Conservation (phyloP, 805 yeast genomes). For the Teunomyces lycoperdinae region DNA sequence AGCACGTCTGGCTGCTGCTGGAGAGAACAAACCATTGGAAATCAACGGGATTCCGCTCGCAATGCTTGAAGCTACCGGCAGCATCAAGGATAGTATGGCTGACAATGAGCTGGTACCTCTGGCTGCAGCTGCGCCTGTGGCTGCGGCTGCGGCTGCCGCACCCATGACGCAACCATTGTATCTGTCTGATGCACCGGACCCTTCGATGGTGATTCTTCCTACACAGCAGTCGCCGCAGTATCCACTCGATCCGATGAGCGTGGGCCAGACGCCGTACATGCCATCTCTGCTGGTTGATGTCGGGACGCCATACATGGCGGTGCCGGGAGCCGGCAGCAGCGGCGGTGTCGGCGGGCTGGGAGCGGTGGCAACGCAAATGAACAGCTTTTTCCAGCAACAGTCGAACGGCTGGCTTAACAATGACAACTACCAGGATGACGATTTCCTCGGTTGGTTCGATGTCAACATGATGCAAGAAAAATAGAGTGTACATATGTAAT, state of each 20-base stretch:
- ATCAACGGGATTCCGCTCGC: conserved; percentile 68
- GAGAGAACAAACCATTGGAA: conserved; percentile 50
- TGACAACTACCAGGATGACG: conserved; percentile 59
- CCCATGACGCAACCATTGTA: neutral
- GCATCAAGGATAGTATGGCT: conserved; percentile 34
- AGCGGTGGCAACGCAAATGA: conserved; percentile 34
- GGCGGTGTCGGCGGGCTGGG: too few species aligned
- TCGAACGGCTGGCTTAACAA: conserved; percentile 84
- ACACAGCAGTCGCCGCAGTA: conserved; percentile 2
- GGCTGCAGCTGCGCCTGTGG: neutral
- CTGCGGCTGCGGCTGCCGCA: neutral
- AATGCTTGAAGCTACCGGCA: conserved; percentile 80
- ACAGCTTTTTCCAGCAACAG: conserved; percentile 73
- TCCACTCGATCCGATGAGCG: neutral
- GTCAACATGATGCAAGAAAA: conserved; percentile 42
- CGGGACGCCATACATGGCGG: conserved; percentile 13
- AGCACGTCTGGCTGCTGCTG: conserved; percentile 59
- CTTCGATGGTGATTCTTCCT: neutral
- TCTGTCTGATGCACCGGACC: neutral
- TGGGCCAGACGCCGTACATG: conserved; percentile 4
- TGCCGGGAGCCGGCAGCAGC: neutral
- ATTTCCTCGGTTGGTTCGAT: conserved; percentile 92
- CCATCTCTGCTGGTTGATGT: conserved; percentile 5
- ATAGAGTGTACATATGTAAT: neutral
- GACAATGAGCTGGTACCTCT: neutral